Percentiles rank a stretch among this genome's conserved stretches.
phyloP scores from a whole-genome alignment of 1,284 basidiomycete species.

The Malassezia yamatoensis region DNA sequence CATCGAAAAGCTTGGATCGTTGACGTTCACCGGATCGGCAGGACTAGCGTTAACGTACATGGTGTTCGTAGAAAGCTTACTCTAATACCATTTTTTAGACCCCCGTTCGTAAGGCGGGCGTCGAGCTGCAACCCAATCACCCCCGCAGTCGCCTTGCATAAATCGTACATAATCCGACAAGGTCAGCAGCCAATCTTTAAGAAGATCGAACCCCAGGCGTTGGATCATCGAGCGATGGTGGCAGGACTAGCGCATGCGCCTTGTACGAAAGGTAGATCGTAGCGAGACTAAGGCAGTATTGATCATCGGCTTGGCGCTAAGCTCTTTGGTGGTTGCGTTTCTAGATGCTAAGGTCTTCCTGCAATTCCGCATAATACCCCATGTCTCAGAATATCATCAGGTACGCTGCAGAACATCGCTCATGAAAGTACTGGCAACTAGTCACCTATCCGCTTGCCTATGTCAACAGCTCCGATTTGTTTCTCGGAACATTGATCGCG shows the following conservation, averaged over 20 bases:
- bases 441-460: constrained; percentile 7
- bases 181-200: background rate
- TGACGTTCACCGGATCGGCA: background rate
- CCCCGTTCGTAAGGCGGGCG: too few species aligned
- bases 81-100: background rate
- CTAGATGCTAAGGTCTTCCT: constrained; percentile 7
- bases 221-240: constrained; percentile 1
- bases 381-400: constrained; percentile 11
- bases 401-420: background rate
- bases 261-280: constrained; percentile 7
- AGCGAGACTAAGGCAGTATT: constrained; percentile 4
- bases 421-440: constrained; percentile 9
- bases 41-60: background rate
- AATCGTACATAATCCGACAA: background rate
- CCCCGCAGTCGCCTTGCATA: constrained; percentile 2
- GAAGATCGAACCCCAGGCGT: background rate
- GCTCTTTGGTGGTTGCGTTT: constrained; percentile 5
- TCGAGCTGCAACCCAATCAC: background rate
- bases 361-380: constrained; percentile 11
- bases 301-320: background rate
- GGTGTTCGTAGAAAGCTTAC: background rate
- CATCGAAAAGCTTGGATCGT: background rate
- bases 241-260: constrained; percentile 16
- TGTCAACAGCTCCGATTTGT: constrained; percentile 6
- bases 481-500: background rate